Conservation (phyloP, 2,329 filamentous ascomycete genomes). For the Botrytis sinoallii region DNA sequence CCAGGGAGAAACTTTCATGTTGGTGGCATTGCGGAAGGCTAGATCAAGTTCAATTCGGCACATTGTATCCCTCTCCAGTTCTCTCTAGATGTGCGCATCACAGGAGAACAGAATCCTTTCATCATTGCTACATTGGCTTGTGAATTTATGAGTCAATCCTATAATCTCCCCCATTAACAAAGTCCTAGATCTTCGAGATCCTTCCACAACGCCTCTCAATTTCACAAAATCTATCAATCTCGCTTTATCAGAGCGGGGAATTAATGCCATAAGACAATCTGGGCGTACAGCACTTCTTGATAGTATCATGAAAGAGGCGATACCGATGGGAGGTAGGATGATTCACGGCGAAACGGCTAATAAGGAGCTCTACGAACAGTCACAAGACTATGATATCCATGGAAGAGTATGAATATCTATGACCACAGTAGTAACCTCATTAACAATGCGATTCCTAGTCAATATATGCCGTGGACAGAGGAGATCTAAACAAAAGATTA, state of each 20-base stretch:
- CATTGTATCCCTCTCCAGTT: too few species aligned
- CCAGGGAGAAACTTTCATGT: neutral
- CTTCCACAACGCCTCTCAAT: constrained; percentile 79
- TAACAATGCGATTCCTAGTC: constrained; percentile 48
- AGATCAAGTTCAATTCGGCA: neutral
- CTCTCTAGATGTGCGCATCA: neutral
- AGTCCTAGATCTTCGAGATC: constrained; percentile 74
- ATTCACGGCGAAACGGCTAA: constrained; percentile 70
- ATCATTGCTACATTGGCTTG: neutral
- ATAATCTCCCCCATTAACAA: neutral
- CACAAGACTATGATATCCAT: constrained; percentile 89
- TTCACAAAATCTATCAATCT: constrained; percentile 99
- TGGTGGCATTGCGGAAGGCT: neutral
- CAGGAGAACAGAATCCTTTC: neutral
- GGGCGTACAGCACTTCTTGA: constrained; percentile 66
- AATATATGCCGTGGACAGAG: constrained; percentile 83
- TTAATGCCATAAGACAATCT: constrained; percentile 77
- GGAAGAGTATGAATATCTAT: constrained; percentile 60
- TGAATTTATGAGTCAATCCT: too few species aligned
- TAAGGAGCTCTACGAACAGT: constrained; percentile 67
- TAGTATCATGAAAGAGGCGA: constrained; percentile 70
- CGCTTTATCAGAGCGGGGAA: constrained; percentile 87
- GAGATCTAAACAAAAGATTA: constrained; percentile 75
- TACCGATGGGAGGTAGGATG: constrained; percentile 96
- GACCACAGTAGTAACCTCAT: neutral